Conservation (phyloP, 208 protist genomes). For the Porcisia hertigi region DNA sequence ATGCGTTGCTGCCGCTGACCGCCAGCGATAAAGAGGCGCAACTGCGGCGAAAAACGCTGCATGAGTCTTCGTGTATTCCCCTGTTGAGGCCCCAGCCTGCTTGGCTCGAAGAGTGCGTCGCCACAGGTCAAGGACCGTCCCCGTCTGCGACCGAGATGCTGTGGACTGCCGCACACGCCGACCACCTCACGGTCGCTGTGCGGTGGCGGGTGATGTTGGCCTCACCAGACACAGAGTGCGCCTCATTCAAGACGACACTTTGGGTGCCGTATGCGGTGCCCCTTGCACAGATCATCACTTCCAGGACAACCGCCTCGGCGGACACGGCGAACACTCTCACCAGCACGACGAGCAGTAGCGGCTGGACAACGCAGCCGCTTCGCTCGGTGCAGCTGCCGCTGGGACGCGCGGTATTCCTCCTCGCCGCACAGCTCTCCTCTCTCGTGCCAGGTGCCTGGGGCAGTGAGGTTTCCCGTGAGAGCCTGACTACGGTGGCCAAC, state of each 20-base stretch:
- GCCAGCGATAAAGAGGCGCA: conserved; percentile 4
- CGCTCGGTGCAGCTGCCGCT: conserved; percentile 15
- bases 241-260: conserved; percentile 1
- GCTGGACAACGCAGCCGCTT: not conserved
- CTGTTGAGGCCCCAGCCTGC: conserved; percentile 7
- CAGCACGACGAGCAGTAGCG: conserved; percentile 1
- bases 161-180: conserved; percentile 3
- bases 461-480: not conserved
- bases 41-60: conserved; percentile 11
- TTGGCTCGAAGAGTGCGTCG: conserved; percentile 3
- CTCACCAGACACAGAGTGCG: not conserved
- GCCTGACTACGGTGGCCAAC: not conserved
- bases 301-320: not conserved
- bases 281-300: not conserved
- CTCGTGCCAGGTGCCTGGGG: not conserved
- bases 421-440: not conserved
- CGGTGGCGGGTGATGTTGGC: conserved; percentile 14
- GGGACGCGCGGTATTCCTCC: conserved; percentile 7
- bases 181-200: conserved; percentile 8
- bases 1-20: not conserved
- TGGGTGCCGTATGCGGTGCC: conserved; percentile 26
- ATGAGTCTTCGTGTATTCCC: conserved; percentile 4
- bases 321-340: conserved; percentile 12
- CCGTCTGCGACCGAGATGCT: not conserved
- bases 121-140: not conserved